Evolutionary conservation across 768 basidiomycete genomes (phyloP), one percentile per base, ranked within the genome.

Genomic region (Phaeotremella skinneri): DNA sequence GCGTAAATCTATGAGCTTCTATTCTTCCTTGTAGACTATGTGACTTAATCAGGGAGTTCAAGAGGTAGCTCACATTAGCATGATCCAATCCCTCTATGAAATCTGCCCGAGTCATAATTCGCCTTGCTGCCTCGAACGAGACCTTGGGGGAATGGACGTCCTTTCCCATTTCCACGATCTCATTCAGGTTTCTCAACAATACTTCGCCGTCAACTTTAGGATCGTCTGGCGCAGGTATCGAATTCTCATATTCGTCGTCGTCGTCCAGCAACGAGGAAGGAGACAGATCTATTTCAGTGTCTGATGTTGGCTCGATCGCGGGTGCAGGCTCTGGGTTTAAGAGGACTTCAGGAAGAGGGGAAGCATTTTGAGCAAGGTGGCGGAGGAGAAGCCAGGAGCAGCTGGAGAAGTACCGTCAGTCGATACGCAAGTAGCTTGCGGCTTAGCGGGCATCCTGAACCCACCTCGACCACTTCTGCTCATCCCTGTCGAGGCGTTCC

Each of bases 31-130:
- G 14, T 17, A 16, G 34, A 26, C 11, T 27, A 31, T 25, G 3
- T 26, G 5, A 17, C 55, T 32, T 16, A 16, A 11, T 30, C 17
- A 16, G 27, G 26, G 30, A 29, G 43, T 27, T 31, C 59, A 66
- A 39, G 31, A 34, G 31, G 39, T 49, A 26, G 74, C 80, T 49
- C 50, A 88, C 87, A 60, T 76, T 71, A 23, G 61, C 52, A 32
- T 70, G 62, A 59, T 76, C 70, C 21, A 78, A 55, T 14, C 64
- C 84, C 74, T 87, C 87, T 66, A 93, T 75, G 71, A 88, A 92
- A 76, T 92, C 89, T 0, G 88, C 80, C 16, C 90, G 80, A 2
- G 89, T 90, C 90, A 88, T 90, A 51, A 91, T 86, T 71, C 87
- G 83, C 34, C 87, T 81, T 75, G 86, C 87, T 64, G 81, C 82